Evolutionary conservation across 2,329 filamentous ascomycete genomes (phyloP).

Genomic region (Colletotrichum theobromicola): DNA sequence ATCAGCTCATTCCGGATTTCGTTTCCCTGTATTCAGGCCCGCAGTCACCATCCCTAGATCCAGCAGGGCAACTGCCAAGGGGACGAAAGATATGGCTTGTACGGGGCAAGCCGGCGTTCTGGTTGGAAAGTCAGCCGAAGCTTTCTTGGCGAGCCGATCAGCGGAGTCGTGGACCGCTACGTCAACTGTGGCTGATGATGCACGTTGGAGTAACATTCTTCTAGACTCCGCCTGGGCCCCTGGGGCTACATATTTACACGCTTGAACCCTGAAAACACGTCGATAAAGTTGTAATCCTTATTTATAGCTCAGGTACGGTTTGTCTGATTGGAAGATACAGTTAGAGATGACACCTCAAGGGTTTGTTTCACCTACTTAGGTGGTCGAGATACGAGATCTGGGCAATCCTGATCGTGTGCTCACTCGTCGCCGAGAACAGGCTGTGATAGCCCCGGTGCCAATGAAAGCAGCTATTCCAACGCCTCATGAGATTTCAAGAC

Average conservation of each 20-base stretch:
- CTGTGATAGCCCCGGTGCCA: not conserved
- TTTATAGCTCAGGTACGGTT: conserved; percentile 3
- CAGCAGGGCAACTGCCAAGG: not conserved
- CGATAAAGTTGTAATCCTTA: not conserved
- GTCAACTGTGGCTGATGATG: conserved; percentile 17
- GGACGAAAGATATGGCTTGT: not conserved
- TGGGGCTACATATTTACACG: not conserved
- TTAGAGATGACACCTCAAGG: not conserved
- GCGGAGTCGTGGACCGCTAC: conserved; percentile 8
- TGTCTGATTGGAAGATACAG: conserved; percentile 1
- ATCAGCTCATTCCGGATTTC: not conserved
- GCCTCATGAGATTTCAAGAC: not conserved
- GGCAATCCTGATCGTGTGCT: not conserved
- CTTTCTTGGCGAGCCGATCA: conserved; percentile 18
- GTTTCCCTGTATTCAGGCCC: not conserved
- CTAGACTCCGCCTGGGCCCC: conserved; percentile 1
- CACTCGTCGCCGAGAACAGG: not conserved
- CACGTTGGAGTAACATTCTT: not conserved
- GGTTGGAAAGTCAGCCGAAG: conserved; percentile 8
- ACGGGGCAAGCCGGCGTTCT: not conserved
- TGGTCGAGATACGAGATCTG: conserved; percentile 6
- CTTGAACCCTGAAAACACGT: not conserved
- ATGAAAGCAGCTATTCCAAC: not conserved
- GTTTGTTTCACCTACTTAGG: not conserved
- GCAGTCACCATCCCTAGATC: not conserved